Evolutionary conservation across 495 filamentous ascomycete species (phyloP), one percentile per base, ranked within the genome.

Genomic region (Xylaria flabelliformis): DNA sequence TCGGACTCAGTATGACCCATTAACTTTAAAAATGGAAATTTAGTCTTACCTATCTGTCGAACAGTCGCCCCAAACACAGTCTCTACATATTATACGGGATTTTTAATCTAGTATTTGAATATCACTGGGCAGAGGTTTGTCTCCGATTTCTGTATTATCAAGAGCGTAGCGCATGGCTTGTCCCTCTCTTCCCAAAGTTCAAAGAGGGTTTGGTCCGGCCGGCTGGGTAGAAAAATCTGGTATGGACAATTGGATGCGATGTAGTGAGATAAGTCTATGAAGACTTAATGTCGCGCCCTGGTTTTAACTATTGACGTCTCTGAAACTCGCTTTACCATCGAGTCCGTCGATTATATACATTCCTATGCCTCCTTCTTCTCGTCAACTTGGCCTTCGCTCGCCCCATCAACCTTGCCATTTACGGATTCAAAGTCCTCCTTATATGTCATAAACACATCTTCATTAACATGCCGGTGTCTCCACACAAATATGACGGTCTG

Each of bases 401-500:
- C 21, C n/a, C 48, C 19, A 12, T 62, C 42, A 12, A 24, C 24
- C 21, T 70, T 70, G 15, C 61, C 34, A 29, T 32, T 32, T 9
- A 64, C 58, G 4, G 68, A 26, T 34, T 76, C 64, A 64, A 73
- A 77, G 21, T 76, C 76, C 32, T 77, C 74, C 36, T 76, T 72
- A 3, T 64, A 55, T 0, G 70, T 80, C 78, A 86, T 82, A 71
- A 82, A 87, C 24, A 75, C 77, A 26, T 87, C 85, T 34, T 84
- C 69, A 72, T 88, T 84, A 64, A 87, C 63, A 50, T 80, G 73
- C 46, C 77, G 79, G 74, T 86, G 86, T 13, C 80, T 76, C 74
- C 77, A 82, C 80, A 80, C 84, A 71, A 89, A 88, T 46, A 87
- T 73, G 19, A 86, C 66, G 0, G 83, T 85, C 73, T 87, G 85